phyloP scores from a whole-genome alignment of 169 alveolate genomes.

The Cryptosporidium meleagridis region DNA sequence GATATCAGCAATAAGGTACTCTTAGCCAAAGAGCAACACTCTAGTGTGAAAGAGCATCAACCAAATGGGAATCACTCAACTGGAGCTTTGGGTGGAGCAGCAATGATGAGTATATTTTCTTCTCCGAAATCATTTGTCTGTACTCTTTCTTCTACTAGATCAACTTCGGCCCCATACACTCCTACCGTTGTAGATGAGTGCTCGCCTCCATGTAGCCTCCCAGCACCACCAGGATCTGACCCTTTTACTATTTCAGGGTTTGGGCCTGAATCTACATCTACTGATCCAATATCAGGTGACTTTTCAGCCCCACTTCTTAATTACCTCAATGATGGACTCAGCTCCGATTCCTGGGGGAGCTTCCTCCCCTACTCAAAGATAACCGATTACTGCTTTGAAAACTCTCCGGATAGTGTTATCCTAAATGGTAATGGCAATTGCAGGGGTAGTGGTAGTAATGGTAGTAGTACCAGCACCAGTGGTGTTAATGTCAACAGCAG shows the following conservation, averaged over 20 bases:
- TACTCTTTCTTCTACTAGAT: constrained; percentile 51
- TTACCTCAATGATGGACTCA: constrained; percentile 60
- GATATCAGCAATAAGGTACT: not conserved
- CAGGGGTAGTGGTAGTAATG: not conserved
- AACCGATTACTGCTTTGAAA: constrained; percentile 53
- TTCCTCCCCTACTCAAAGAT: constrained; percentile 60
- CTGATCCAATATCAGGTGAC: constrained; percentile 32
- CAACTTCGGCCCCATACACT: constrained; percentile 58
- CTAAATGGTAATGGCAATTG: not conserved
- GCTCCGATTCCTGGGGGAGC: constrained; percentile 62
- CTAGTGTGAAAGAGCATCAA: not conserved
- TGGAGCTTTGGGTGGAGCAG: not conserved
- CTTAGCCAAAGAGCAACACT: not conserved
- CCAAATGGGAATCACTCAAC: not conserved
- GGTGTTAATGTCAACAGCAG: not conserved
- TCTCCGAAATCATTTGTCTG: constrained; percentile 65
- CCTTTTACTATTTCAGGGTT: constrained; percentile 49
- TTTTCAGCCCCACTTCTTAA: constrained; percentile 63
- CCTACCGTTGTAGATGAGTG: constrained; percentile 61
- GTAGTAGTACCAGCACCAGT: not conserved
- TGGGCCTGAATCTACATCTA: constrained; percentile 40
- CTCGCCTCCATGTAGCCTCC: constrained; percentile 57
- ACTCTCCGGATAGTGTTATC: not conserved
- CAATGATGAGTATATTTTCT: constrained; percentile 44
- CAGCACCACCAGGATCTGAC: constrained; percentile 70